Conservation (phyloP, 345 rosid genomes). For the Eucalyptus regnans region DNA sequence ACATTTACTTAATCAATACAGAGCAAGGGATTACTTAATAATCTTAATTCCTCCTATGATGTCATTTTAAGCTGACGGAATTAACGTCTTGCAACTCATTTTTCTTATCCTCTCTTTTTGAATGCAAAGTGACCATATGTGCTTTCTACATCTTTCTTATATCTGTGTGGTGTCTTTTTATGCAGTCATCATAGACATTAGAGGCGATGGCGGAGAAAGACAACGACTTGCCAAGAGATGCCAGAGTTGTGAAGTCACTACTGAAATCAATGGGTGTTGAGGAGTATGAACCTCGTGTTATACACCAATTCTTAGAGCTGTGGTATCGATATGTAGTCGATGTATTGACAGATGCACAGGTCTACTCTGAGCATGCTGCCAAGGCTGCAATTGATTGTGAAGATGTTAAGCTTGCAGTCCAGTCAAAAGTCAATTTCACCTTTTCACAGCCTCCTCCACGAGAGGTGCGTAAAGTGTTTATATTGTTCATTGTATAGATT, state of each 20-base stretch:
- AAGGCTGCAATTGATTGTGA: conserved; percentile 72
- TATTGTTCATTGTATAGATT: background rate
- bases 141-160: background rate
- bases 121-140: background rate
- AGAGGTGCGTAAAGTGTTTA: conserved; percentile 37
- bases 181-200: background rate
- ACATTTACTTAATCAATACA: background rate
- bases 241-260: conserved; percentile 71
- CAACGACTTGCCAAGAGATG: conserved; percentile 75
- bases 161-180: background rate
- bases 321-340: conserved; percentile 93
- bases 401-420: conserved; percentile 86
- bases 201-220: conserved; percentile 47
- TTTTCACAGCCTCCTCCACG: conserved; percentile 93
- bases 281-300: conserved; percentile 83
- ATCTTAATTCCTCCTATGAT: background rate
- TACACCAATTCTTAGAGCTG: conserved; percentile 83
- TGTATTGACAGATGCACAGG: conserved; percentile 76
- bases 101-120: background rate
- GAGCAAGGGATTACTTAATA: background rate
- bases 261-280: conserved; percentile 93
- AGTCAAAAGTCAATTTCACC: conserved; percentile 81
- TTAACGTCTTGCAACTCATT: background rate
- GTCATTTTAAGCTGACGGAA: background rate
- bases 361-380: conserved; percentile 85